Evolutionary conservation across 2,329 filamentous ascomycete genomes (phyloP), one percentile per base, ranked within the genome.

Genomic region (Neopestalotiopsis clavispora): DNA sequence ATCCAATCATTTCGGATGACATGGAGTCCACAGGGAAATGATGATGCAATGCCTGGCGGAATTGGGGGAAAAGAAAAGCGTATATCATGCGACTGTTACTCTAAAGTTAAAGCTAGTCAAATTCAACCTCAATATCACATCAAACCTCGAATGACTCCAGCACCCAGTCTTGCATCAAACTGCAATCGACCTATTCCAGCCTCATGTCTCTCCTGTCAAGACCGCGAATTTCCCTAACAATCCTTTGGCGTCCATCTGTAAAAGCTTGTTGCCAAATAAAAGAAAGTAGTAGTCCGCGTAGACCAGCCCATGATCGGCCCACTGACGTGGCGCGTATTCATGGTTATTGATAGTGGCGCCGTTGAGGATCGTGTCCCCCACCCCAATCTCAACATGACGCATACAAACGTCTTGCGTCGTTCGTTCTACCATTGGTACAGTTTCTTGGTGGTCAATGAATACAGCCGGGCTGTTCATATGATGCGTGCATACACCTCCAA

Each of bases 281-380:
- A 86, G 68, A 40, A 85, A 79, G 68, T 79, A 85, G 71, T 86
- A 86, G 69, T 86, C 84, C 0, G 84, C 84, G 72, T 86, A 86
- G 0, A 86, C 83, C 23, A 86, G 69, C 1, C 84, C 83, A 73
- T 85, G 83, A 66, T 85, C 77, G 5, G 80, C 79, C 74, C 83
- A 84, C 42, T 80, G 78, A 61, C 79, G 77, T 30, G 82, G 82
- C 10, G 83, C 83, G 74, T 81, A 80, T 69, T 83, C 78, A 60
- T 82, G 83, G 70, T 84, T 83, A 67, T 85, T 85, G 12, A 84
- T 83, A 1, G 84, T 85, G 4, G 83, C 80, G 65, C 84, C 81
- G 13, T 78, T 75, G 7, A 87, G 70, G 20, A 87, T 84, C 6
- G 81, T 83, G 66, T 85, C 84, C 2, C 76, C 79, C 14, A 75